These are phyloP conservation scores for Talaromyces sp. DNA, from an alignment of 2,329 filamentous ascomycete species.

Conservation along the genomic window DNA sequence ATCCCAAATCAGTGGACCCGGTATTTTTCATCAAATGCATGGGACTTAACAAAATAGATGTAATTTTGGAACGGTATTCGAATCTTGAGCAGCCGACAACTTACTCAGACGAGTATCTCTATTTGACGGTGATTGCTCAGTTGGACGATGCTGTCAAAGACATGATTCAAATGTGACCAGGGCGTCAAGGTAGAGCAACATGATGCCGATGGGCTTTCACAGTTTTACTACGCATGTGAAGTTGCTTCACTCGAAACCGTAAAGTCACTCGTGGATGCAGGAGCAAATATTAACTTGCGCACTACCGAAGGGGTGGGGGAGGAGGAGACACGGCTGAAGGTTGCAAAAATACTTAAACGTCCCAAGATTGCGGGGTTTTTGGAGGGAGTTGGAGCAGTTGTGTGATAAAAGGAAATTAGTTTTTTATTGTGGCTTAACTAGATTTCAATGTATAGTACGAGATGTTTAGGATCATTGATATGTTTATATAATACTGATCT, in stretches of 20 bases:
- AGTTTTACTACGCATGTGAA: background rate
- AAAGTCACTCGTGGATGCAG: background rate
- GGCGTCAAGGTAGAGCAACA: constrained; percentile 1
- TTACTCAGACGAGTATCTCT: constrained; percentile 6
- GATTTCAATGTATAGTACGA: no score
- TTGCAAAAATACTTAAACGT: no score
- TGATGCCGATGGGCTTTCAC: background rate
- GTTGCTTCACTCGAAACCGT: background rate
- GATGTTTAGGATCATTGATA: no score
- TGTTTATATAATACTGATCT: no score
- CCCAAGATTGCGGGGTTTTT: no score
- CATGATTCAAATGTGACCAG: constrained; percentile 4
- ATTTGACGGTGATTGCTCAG: background rate
- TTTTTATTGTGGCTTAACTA: no score
- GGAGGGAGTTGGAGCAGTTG: no score
- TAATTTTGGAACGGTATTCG: constrained; percentile 3
- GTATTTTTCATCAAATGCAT: constrained; percentile 8
- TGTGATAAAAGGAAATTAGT: no score
- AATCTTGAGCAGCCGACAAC: background rate
- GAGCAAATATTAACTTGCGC: constrained; percentile 1
- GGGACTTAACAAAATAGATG: constrained; percentile 1
- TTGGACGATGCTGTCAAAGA: constrained; percentile 1
- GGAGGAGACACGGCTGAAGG: no score
- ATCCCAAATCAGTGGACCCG: constrained; percentile 1
- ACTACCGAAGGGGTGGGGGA: no score